Evolutionary conservation across 179 eudicot species (phyloP).

Genomic region (Vitellaria paradoxa): DNA sequence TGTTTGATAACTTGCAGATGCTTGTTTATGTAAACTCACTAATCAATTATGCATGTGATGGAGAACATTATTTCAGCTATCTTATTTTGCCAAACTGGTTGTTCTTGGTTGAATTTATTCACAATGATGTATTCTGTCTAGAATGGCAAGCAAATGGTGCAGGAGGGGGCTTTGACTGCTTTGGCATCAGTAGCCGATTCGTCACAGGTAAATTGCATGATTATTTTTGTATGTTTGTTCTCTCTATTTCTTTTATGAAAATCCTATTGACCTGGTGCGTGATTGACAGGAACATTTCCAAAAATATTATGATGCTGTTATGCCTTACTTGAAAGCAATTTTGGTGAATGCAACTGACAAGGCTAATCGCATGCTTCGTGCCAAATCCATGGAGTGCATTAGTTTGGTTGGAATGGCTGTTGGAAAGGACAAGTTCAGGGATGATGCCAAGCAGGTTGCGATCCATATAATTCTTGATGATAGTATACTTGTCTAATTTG

Average conservation of each 20-base stretch:
- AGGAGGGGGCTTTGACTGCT: slow-evolving; percentile 92
- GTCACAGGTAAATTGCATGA: slow-evolving; percentile 58
- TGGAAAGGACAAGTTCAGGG: slow-evolving; percentile 93
- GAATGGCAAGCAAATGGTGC: slow-evolving; percentile 97
- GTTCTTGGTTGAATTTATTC: neutral
- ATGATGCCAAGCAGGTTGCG: slow-evolving; percentile 83
- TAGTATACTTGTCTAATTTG: neutral
- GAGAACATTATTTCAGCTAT: neutral
- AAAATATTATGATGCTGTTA: slow-evolving; percentile 84
- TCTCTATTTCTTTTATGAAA: neutral
- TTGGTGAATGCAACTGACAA: slow-evolving; percentile 88
- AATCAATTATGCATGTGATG: neutral
- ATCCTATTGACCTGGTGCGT: neutral
- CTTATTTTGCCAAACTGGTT: neutral
- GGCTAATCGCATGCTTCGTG: slow-evolving; percentile 91
- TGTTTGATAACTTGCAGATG: neutral
- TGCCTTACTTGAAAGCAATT: slow-evolving; percentile 87
- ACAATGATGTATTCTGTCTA: slow-evolving; percentile 19
- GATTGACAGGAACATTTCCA: slow-evolving; percentile 70
- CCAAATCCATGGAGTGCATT: slow-evolving; percentile 95
- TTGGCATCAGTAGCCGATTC: slow-evolving; percentile 96
- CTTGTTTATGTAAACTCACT: neutral
- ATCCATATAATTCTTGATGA: neutral
- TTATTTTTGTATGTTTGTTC: neutral
- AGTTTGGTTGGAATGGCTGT: slow-evolving; percentile 95